Conservation (phyloP, 257 asterid species). For the Scutellaria barbata region DNA sequence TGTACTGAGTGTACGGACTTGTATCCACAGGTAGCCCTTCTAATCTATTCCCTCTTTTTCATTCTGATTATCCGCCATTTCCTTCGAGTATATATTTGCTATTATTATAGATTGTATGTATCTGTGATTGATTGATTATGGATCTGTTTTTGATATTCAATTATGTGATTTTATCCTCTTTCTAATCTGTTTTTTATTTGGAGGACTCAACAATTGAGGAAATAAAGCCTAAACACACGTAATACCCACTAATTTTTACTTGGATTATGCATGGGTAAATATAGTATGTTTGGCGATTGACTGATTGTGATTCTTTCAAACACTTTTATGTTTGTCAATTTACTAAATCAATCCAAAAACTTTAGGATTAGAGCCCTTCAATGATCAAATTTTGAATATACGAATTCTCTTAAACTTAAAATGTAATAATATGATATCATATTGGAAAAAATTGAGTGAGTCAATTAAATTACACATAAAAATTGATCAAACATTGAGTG, state of each 20-base stretch:
- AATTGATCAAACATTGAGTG: no score
- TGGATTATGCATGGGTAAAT: background rate
- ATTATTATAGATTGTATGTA: background rate
- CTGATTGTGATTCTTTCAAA: no score
- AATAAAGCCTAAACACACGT: slow-evolving; percentile 31
- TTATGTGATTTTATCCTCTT: slow-evolving; percentile 17
- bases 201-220: slow-evolving; percentile 21
- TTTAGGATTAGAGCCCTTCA: no score
- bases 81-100: background rate
- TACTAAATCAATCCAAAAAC: no score
- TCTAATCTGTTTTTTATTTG: no score
- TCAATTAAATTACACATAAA: no score
- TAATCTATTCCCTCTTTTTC: slow-evolving; percentile 43
- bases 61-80: slow-evolving; percentile 28
- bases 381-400: no score
- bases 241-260: slow-evolving; percentile 11
- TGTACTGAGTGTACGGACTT: slow-evolving; percentile 84
- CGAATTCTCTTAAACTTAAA: no score
- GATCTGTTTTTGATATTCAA: background rate
- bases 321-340: no score
- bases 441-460: no score
- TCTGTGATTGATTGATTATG: background rate
- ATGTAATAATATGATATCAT: no score
- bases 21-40: slow-evolving; percentile 74
- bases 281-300: background rate